Conservation (phyloP, 768 basidiomycete genomes). For the Russula foetens region DNA sequence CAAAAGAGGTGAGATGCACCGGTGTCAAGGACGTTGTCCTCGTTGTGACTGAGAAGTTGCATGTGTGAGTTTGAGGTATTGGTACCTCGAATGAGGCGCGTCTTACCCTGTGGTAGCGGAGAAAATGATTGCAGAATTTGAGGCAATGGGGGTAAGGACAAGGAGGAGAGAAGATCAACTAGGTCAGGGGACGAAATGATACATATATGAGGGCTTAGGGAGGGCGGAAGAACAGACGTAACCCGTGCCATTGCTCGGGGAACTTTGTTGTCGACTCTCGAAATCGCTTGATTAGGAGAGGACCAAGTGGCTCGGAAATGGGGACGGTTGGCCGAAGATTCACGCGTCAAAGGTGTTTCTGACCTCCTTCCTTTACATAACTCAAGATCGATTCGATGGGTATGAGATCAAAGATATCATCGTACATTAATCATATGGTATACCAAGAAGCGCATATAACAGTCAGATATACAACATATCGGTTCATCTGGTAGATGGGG, state of each 20-base stretch:
- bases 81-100: neutral
- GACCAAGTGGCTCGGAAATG: neutral
- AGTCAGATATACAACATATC: neutral
- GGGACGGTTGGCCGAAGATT: neutral
- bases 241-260: conserved; percentile 22
- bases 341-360: too few relatives aligned
- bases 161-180: conserved; percentile 43
- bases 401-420: neutral
- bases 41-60: conserved; percentile 51
- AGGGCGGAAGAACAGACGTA: conserved; percentile 55
- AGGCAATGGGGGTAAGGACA: conserved; percentile 60
- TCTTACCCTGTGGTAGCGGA: conserved; percentile 67
- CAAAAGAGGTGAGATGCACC: conserved; percentile 64
- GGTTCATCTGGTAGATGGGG: neutral
- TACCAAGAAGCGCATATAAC: neutral
- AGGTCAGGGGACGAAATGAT: conserved; percentile 67
- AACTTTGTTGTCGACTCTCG: neutral
- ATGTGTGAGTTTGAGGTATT: conserved; percentile 3
- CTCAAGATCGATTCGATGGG: neutral
- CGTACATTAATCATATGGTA: neutral
- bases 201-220: conserved; percentile 77
- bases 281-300: neutral
- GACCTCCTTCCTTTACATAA: too few relatives aligned
- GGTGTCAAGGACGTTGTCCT: conserved; percentile 66
- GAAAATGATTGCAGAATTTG: conserved; percentile 80